phyloP scores from a whole-genome alignment of 768 basidiomycete genomes.

The Russula griseocarnosa region DNA sequence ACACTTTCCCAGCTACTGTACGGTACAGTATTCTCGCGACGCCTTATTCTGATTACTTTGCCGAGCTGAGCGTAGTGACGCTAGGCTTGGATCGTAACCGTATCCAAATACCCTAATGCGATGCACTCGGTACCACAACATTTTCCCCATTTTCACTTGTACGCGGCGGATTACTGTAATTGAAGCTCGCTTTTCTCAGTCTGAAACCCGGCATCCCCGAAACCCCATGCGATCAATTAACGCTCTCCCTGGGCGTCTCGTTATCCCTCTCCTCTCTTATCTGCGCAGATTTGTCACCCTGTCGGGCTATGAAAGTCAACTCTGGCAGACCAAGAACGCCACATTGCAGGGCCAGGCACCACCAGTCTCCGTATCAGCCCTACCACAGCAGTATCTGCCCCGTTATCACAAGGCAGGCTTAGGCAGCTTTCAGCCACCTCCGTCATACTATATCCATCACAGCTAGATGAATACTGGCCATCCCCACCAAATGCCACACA shows the following conservation, averaged over 20 bases:
- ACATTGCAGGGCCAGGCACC: constrained; percentile 8
- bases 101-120: not conserved
- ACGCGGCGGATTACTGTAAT: not conserved
- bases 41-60: too few relatives aligned
- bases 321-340: constrained; percentile 1
- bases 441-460: not conserved
- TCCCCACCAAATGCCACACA: not conserved
- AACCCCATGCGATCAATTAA: not conserved
- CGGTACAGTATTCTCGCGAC: too few relatives aligned
- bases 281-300: not conserved
- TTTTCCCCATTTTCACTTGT: not conserved
- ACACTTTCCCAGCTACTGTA: too few relatives aligned
- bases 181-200: too few relatives aligned
- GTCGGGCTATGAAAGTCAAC: constrained; percentile 19
- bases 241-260: not conserved
- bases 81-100: too few relatives aligned
- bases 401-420: not conserved
- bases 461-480: not conserved
- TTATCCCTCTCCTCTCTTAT: not conserved
- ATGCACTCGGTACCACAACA: not conserved
- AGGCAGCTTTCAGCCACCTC: not conserved
- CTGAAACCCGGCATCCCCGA: not conserved
- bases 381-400: not conserved
- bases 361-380: not conserved
- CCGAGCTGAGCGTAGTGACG: too few relatives aligned